Percentiles rank a stretch among this genome's conserved stretches.
These are phyloP conservation scores for Grosmannia clavigera DNA, from an alignment of 2,329 filamentous ascomycete genomes.

Conservation along the genomic window DNA sequence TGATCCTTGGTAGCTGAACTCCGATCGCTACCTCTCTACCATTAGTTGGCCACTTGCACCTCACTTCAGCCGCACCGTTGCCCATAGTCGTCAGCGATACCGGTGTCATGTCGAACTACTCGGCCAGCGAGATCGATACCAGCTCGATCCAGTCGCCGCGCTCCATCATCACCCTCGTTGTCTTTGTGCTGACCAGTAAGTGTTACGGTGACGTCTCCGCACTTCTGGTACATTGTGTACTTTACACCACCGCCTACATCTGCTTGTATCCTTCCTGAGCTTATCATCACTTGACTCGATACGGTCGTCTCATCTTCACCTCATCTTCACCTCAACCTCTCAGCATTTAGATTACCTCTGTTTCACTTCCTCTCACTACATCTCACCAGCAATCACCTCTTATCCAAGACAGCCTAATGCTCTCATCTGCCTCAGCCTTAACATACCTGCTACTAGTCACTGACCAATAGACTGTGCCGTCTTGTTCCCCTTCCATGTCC, in stretches of 20 bases:
- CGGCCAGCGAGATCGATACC: constrained; percentile 28
- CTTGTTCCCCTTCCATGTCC: constrained; percentile 55
- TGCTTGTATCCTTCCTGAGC: too few species aligned
- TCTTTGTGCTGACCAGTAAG: constrained; percentile 60
- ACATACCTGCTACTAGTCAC: not conserved
- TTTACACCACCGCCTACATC: too few species aligned
- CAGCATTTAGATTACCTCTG: too few species aligned
- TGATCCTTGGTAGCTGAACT: too few species aligned
- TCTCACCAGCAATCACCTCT: too few species aligned
- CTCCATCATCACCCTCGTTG: constrained; percentile 57
- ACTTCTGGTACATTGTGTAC: not conserved
- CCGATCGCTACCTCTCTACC: too few species aligned
- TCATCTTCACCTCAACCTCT: too few species aligned
- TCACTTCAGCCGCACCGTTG: not conserved
- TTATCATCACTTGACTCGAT: too few species aligned
- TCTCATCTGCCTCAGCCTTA: too few species aligned
- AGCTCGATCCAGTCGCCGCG: constrained; percentile 49
- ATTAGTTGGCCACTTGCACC: too few species aligned
- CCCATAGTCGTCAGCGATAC: not conserved
- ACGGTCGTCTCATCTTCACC: too few species aligned
- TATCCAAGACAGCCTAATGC: too few species aligned
- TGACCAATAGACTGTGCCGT: constrained; percentile 47
- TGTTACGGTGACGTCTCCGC: constrained; percentile 12
- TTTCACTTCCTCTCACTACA: not conserved
- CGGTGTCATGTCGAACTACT: not conserved